Base-by-base conservation (phyloP, 2,329 filamentous ascomycete species). In the Fusarium neocosmosporiellum region DNA sequence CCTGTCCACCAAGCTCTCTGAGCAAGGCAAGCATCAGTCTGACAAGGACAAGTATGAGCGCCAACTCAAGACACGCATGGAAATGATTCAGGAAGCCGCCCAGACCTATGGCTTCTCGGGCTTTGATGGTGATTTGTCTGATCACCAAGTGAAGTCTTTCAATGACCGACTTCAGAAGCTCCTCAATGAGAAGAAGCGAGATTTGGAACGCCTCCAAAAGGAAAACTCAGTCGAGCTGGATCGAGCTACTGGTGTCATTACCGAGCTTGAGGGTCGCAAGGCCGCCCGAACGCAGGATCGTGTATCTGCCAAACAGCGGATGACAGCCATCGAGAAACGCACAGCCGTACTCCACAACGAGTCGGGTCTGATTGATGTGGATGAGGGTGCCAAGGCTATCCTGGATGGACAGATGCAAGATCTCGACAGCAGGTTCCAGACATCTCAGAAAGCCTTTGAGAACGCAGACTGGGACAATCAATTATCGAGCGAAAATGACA, bases 31-130 rank as follows among this genome's bases (percentile, higher is more conserved):
- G 74, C 91, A 92, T 75, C 90, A 96, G 81, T 96, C 95, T 3
- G 92, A 98, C 79, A 95, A 96, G 83, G 92, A 94, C 70, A 94
- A 93, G 76, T 94, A 96, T 79, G 94, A 98, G 79, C 90, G 92
- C 5, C 93, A 98, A 73, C 80, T 98, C 5, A 86, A 90, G 74
- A 86, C 89, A 50, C 92, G 96, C 41, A 88, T 92, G 77, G 87
- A 88, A 11, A 88, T 97, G 80, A 90, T 98, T 63, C 94, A 91
- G 72, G 91, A 95, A 65, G 91, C 94, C 39, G 94, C 96, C 18
- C 87, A 90, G 53, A 87, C 87, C 29, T 93, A 98, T 81, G 91
- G 90, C 66, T 93, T 99, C 70, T 92, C 94, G 36, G 95, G 95
- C 0, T 98, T 93, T 78, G 94, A 98, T 71, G 89, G 92, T 22